Conservation (phyloP, 768 basidiomycete genomes). For the Lactarius evosmus region DNA sequence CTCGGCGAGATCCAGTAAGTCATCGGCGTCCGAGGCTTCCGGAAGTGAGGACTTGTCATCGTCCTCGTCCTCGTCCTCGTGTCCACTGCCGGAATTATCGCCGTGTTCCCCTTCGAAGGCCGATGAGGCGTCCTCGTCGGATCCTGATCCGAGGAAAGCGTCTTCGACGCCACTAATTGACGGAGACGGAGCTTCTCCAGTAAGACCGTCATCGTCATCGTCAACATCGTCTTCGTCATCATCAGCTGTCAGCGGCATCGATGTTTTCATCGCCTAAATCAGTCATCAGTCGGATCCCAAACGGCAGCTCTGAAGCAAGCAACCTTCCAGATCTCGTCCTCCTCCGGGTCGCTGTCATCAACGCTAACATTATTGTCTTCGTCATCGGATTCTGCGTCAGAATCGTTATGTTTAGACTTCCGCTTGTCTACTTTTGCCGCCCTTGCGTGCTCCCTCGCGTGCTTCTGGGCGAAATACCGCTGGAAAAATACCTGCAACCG, state of each 20-base stretch:
- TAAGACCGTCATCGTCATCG: constrained; percentile 29
- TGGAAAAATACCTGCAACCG: constrained; percentile 77
- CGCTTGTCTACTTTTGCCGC: constrained; percentile 46
- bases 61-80: constrained; percentile 25
- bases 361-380: constrained; percentile 38
- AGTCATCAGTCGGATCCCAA: constrained; percentile 13
- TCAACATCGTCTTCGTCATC: constrained; percentile 36
- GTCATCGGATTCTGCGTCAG: constrained; percentile 36
- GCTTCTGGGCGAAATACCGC: constrained; percentile 77
- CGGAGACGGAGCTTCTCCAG: constrained; percentile 31
- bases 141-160: constrained; percentile 31
- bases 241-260: constrained; percentile 68
- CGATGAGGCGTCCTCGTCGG: constrained; percentile 39
- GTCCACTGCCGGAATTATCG: constrained; percentile 30
- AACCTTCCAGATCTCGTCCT: constrained; percentile 90
- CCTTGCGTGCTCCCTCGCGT: constrained; percentile 50
- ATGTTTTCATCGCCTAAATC: constrained; percentile 81
- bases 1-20: constrained; percentile 56
- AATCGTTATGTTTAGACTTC: constrained; percentile 40
- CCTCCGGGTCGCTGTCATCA: constrained; percentile 49
- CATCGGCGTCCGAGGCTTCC: constrained; percentile 70
- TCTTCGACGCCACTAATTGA: constrained; percentile 33
- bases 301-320: constrained; percentile 21
- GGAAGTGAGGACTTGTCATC: constrained; percentile 49
- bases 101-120: constrained; percentile 29